Evolutionary conservation across 331 rosid species (phyloP), one percentile per base, ranked within the genome.

Genomic region (Saraca asoca): DNA sequence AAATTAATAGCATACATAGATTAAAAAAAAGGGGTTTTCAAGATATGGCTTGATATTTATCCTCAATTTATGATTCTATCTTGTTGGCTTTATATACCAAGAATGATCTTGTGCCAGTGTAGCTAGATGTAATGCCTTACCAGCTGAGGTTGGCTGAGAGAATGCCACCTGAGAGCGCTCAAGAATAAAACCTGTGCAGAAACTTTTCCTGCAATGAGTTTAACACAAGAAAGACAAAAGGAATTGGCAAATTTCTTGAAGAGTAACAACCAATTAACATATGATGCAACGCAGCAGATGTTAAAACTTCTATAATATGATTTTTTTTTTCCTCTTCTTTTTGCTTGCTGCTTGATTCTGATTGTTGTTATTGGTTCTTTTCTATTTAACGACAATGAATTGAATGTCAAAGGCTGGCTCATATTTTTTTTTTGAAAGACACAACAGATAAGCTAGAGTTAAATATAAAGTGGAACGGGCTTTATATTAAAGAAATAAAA

Each of bases 91-190:
- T 83, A 75, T 91, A 88, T 59, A 83, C 89, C 84, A 85, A 80
- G 59, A 85, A 83, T 66, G 84, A 79, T 29, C 73, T 71, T 39
- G 75, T 73, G 69, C 90, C 87, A 29, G 76, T 35, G 61, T 82
- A 88, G 57, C 64, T 78, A 50, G 80, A 76, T 64, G 91, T 84
- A 91, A 71, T 41, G 87, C 83, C 78, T 74, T 82, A 71, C 96
- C 97, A 57, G 67, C 56, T 9, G 85, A 79, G 69, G 95, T 86
- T 50, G 91, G 96, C 64, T 76, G 87, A 52, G 97, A 91, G 82
- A 87, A 83, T 53, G 95, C 91, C 66, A 83, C 14, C 54, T 82
- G 87, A 51, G 84, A 64, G 31, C 66, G 82, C 53, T 87, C 81
- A 38, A 90, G 74, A 37, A 55, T 85, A 62, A 51, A 24, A 50